A percentile compares a stretch with the other conserved stretches of the same genome.
Evolutionary conservation across 768 basidiomycete genomes (phyloP).

Genomic region (Heimioporus sp.): DNA sequence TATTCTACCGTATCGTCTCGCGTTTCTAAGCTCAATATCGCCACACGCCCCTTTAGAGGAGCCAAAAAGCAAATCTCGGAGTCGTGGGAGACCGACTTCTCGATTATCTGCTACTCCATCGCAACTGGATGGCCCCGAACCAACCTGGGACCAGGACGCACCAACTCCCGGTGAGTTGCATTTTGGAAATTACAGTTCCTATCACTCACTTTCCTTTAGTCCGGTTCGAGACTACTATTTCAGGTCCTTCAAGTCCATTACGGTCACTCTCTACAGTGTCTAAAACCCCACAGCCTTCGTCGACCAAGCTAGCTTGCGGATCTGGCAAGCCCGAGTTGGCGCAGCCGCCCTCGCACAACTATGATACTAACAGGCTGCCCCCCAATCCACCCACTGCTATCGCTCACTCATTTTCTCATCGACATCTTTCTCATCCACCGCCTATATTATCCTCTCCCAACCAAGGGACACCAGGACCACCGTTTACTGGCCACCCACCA

Average conservation of each 20-base stretch:
- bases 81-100: constrained; percentile 4
- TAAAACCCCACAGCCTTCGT: constrained; percentile 7
- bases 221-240: constrained; percentile 2
- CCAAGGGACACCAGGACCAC: constrained; percentile 14
- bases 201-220: constrained; percentile 11
- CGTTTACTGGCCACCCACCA: constrained; percentile 28
- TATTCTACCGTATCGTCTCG: constrained; percentile 5
- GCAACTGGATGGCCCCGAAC: constrained; percentile 3
- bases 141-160: background rate
- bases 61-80: constrained; percentile 6
- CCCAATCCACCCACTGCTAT: constrained; percentile 18
- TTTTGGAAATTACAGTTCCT: background rate
- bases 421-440: constrained; percentile 15
- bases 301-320: constrained; percentile 2
- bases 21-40: constrained; percentile 6
- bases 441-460: constrained; percentile 16
- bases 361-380: constrained; percentile 1
- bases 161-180: constrained; percentile 13
- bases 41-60: constrained; percentile 5
- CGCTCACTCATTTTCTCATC: constrained; percentile 20
- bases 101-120: background rate
- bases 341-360: background rate
- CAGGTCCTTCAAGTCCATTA: constrained; percentile 10
- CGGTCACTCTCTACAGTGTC: constrained; percentile 5
- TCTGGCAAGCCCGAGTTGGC: constrained; percentile 8